Base-by-base conservation (phyloP, 805 yeast species). In the Yarrowia sp. region DNA sequence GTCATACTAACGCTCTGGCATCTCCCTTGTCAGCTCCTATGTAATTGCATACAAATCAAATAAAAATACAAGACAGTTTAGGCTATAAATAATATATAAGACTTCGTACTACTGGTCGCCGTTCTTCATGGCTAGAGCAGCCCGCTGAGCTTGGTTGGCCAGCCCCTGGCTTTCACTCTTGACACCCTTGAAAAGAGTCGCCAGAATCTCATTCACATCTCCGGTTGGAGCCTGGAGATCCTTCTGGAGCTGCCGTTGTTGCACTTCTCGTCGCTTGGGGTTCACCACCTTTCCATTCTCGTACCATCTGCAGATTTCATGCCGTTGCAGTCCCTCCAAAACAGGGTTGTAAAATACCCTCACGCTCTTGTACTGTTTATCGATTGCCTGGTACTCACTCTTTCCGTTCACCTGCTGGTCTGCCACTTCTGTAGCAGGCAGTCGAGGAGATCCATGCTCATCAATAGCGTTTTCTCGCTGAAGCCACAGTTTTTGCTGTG, bases 401-500 rank as follows among this genome's bases (percentile, higher is more conserved):
- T 58, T 43, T 8, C 51, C 43, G 33, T 58, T 55, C 7, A 10
- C 38, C 47, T 15, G 17, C 28, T 55, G 45, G 11, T 55, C 61
- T 1, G 45, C 38, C 28, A 41, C 8, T 28, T 55, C 61, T 3
- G 61, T 14, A 28, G 38, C 47, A 11, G 36, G 10, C 11, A 55
- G 13, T 15, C 61, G 32, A 3, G 64, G 64, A 18, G 50, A 35
- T 13, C 41, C 64, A 8, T 58, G 51, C 18, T 58, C 64, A n/a
- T 58, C 66, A 51, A 65, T 67, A 8, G 66, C 69, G 22, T 65
- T 68, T 10, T 72, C 72, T 48, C 72, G 17, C 43, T 72, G 96
- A 38, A 90, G 77, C 96, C 96, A 90, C 61, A 91, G 80, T 67
- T 86, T 83, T 72, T 89, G 95, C 72, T 90, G 96, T 0, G 96